phyloP scores from a whole-genome alignment of 257 asterid genomes.

The Solanum tarapatanum region DNA sequence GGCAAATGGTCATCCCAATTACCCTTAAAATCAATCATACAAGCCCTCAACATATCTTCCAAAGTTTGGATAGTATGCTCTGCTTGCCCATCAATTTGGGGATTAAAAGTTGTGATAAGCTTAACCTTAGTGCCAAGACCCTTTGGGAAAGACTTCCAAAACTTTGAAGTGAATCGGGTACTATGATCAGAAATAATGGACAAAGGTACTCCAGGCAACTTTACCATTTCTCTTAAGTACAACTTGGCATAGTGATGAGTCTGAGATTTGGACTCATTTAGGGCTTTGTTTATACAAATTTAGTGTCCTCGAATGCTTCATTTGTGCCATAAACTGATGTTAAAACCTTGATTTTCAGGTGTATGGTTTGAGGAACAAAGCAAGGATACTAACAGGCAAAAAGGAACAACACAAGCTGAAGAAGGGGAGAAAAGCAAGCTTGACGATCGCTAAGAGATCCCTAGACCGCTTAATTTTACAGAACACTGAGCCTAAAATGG shows the following conservation, averaged over 20 bases:
- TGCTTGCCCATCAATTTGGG: background rate
- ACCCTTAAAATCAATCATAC: no score
- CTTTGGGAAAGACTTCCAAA: background rate
- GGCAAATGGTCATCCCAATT: no score
- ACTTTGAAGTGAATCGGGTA: background rate
- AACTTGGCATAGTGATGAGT: background rate
- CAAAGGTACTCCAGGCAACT: background rate
- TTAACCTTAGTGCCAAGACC: background rate
- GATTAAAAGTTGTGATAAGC: background rate
- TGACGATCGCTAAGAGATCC: background rate
- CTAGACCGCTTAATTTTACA: no score
- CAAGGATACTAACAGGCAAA: background rate
- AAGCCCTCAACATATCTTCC: no score
- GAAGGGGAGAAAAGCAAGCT: background rate
- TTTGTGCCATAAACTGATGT: no score
- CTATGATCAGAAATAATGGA: background rate
- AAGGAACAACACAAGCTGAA: background rate
- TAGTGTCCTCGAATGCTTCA: background rate
- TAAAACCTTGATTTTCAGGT: background rate
- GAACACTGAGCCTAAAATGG: background rate
- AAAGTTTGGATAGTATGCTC: background rate
- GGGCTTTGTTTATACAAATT: background rate
- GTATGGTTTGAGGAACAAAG: background rate
- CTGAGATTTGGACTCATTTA: no score
- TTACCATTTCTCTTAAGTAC: background rate